Percentiles rank a stretch among this genome's conserved stretches.
phyloP scores from a whole-genome alignment of 1,284 basidiomycete genomes.

The Psilocybe mexicana region DNA sequence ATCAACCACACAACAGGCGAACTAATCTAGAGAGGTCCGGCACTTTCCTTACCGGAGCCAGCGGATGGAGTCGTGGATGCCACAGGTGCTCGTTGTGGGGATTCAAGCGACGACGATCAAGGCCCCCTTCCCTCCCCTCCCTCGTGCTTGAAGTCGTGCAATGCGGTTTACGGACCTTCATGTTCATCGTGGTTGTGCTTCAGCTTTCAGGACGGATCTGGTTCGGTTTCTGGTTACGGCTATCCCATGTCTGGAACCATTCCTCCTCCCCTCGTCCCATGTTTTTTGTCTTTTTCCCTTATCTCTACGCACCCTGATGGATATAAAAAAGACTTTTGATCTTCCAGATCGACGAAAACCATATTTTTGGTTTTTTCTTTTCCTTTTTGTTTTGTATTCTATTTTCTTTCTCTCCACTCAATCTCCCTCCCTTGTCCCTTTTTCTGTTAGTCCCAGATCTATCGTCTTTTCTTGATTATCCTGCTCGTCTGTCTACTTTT shows the following conservation, averaged over 20 bases:
- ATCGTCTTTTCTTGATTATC: background rate
- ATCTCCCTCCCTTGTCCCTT: no score
- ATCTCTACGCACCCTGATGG: background rate
- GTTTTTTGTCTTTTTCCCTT: conserved; percentile 1
- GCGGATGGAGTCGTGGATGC: background rate
- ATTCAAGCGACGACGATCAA: background rate
- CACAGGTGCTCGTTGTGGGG: background rate
- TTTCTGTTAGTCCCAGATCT: background rate
- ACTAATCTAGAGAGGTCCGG: conserved; percentile 4
- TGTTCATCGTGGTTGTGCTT: conserved; percentile 6
- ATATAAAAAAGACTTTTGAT: background rate
- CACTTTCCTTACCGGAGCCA: background rate
- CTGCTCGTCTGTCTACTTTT: background rate
- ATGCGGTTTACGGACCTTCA: conserved; percentile 5
- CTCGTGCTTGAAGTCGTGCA: background rate
- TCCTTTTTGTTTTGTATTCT: background rate
- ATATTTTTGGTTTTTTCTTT: background rate
- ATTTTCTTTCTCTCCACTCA: no score
- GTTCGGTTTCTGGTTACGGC: conserved; percentile 9
- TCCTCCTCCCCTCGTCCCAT: background rate
- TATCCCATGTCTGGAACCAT: conserved; percentile 16
- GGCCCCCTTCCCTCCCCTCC: background rate
- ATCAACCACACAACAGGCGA: background rate
- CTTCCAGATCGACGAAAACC: background rate
- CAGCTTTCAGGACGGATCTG: conserved; percentile 14